phyloP scores from a whole-genome alignment of 2,329 filamentous ascomycete genomes.

The Colletotrichum zoysiae region DNA sequence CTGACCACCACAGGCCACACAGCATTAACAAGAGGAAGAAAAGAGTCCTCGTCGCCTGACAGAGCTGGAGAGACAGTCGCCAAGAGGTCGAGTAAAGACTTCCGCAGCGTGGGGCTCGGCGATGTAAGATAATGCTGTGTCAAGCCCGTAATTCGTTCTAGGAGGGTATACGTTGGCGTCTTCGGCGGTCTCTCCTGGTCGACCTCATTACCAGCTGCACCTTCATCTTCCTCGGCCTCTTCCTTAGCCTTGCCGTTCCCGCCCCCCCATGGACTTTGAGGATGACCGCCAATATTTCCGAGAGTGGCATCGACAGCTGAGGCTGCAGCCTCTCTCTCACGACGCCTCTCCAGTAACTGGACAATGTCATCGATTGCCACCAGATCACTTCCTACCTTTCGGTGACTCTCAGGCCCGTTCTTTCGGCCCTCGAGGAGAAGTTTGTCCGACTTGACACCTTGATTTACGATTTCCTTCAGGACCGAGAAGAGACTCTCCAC shows the following conservation, averaged over 20 bases:
- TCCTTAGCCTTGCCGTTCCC: conserved; percentile 17
- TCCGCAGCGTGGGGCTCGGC: conserved; percentile 81
- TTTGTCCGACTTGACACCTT: conserved; percentile 74
- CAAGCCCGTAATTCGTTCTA: conserved; percentile 83
- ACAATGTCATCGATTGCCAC: conserved; percentile 60
- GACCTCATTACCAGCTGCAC: background rate
- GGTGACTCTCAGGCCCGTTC: conserved; percentile 55
- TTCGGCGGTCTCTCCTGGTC: conserved; percentile 70
- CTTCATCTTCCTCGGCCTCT: conserved; percentile 46
- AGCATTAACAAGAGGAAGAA: conserved; percentile 89
- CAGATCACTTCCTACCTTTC: conserved; percentile 51
- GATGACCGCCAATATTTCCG: conserved; percentile 50
- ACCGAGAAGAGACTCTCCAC: conserved; percentile 89
- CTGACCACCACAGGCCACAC: conserved; percentile 86
- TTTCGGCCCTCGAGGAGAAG: conserved; percentile 60
- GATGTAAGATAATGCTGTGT: conserved; percentile 94
- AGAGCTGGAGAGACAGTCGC: conserved; percentile 79
- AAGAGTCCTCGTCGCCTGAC: conserved; percentile 81
- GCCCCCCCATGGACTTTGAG: conserved; percentile 51
- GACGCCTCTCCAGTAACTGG: conserved; percentile 64
- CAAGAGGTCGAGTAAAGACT: conserved; percentile 82
- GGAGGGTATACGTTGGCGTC: conserved; percentile 83
- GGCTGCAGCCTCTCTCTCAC: conserved; percentile 48
- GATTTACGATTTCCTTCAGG: conserved; percentile 84
- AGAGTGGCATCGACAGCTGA: conserved; percentile 52